Conservation (phyloP, 208 protist species). For the Acanthamoeba healyi region DNA sequence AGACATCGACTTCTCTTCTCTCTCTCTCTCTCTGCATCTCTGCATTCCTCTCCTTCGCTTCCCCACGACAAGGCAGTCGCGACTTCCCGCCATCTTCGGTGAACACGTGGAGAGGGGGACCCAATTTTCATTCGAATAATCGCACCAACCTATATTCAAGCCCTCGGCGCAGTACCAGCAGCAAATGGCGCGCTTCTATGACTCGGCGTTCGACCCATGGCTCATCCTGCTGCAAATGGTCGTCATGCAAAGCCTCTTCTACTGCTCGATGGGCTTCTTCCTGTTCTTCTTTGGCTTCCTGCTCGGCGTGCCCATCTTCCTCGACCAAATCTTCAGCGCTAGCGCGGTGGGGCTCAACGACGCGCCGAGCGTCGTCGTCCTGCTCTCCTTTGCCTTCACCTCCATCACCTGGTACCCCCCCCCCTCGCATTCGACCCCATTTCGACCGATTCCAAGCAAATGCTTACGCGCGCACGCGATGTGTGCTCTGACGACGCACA, state of each 20-base stretch:
- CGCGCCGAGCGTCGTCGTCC: constrained; percentile 1
- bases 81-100: not conserved
- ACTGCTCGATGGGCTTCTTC: constrained; percentile 43
- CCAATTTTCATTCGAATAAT: too few relatives aligned
- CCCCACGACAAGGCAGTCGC: too few relatives aligned
- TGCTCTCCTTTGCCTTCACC: constrained; percentile 29
- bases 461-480: too few relatives aligned
- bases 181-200: constrained; percentile 40
- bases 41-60: not conserved
- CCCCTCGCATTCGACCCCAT: not conserved
- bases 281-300: constrained; percentile 64
- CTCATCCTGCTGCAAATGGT: constrained; percentile 69
- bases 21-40: not conserved
- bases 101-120: not conserved
- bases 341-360: not conserved
- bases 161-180: not conserved
- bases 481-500: too few relatives aligned
- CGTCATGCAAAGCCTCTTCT: constrained; percentile 65
- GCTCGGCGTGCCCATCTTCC: constrained; percentile 23
- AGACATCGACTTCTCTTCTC: too few relatives aligned
- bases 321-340: constrained; percentile 53
- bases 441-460: not conserved
- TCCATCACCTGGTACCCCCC: not conserved
- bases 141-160: too few relatives aligned
- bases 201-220: constrained; percentile 48